These are phyloP conservation scores for Arachnomyces sp. DNA, from an alignment of 2,329 filamentous ascomycete species.

Conservation along the genomic window DNA sequence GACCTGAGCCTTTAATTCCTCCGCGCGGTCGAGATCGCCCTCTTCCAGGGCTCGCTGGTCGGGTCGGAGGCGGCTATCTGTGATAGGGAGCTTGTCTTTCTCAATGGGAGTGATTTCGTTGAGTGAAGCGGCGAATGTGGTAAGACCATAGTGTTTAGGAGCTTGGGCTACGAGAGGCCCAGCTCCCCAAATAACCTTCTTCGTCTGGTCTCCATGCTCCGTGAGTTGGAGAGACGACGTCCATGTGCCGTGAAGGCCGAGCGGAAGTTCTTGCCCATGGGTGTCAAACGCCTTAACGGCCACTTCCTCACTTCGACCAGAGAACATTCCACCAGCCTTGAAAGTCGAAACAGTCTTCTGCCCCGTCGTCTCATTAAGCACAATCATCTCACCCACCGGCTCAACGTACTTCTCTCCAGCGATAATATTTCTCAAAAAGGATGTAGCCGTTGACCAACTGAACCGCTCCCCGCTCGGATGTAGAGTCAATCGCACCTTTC, in stretches of 20 bases:
- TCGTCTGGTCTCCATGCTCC: slow-evolving; percentile 54
- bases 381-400: slow-evolving; percentile 81
- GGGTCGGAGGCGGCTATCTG: slow-evolving; percentile 74
- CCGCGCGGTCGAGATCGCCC: slow-evolving; percentile 74
- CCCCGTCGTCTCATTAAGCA: slow-evolving; percentile 75
- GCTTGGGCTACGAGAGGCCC: slow-evolving; percentile 73
- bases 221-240: slow-evolving; percentile 63
- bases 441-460: slow-evolving; percentile 80
- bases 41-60: slow-evolving; percentile 82
- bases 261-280: slow-evolving; percentile 57
- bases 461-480: slow-evolving; percentile 73
- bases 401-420: slow-evolving; percentile 98
- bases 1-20: slow-evolving; percentile 71
- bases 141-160: slow-evolving; percentile 76
- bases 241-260: slow-evolving; percentile 76
- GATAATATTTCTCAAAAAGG: slow-evolving; percentile 90
- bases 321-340: slow-evolving; percentile 94
- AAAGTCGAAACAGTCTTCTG: slow-evolving; percentile 83
- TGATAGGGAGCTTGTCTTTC: slow-evolving; percentile 63
- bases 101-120: slow-evolving; percentile 86
- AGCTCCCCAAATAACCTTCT: slow-evolving; percentile 68
- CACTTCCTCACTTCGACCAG: slow-evolving; percentile 86
- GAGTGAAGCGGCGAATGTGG: slow-evolving; percentile 72
- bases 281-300: slow-evolving; percentile 63
- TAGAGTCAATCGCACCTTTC: slow-evolving; percentile 70